Evolutionary conservation across 2,329 filamentous ascomycete genomes (phyloP).

Genomic region (Hypoxylon sp.): DNA sequence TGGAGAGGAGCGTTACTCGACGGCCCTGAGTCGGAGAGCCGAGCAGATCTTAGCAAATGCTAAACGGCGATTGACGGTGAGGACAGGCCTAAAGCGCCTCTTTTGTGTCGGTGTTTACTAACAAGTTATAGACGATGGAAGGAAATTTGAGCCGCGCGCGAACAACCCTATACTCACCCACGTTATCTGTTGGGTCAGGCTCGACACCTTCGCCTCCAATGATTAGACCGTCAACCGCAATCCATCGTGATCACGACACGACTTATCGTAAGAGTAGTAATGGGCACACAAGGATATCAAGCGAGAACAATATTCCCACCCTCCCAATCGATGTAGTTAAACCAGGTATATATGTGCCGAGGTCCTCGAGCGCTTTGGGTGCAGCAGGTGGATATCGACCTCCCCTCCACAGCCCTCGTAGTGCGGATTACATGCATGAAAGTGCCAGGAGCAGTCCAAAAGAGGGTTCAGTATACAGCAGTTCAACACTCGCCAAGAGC

Average conservation of each 20-base stretch:
- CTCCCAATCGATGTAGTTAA: constrained; percentile 56
- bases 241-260: constrained; percentile 53
- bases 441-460: constrained; percentile 51
- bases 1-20: constrained; percentile 76
- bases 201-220: constrained; percentile 69
- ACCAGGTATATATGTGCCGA: constrained; percentile 62
- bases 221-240: constrained; percentile 58
- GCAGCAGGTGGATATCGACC: constrained; percentile 72
- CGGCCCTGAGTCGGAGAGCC: constrained; percentile 83
- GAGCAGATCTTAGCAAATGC: constrained; percentile 94
- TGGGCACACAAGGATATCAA: constrained; percentile 72
- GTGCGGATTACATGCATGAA: constrained; percentile 59
- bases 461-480: constrained; percentile 45
- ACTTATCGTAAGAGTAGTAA: constrained; percentile 52
- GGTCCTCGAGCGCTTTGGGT: constrained; percentile 75
- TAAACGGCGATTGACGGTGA: constrained; percentile 87
- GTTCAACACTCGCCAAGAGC: constrained; percentile 45
- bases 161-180: constrained; percentile 71
- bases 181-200: constrained; percentile 59
- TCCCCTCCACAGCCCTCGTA: constrained; percentile 61
- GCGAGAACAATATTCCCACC: constrained; percentile 69
- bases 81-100: constrained; percentile 53
- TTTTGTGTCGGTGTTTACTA: constrained; percentile 40
- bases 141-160: constrained; percentile 87
- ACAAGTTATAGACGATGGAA: constrained; percentile 82